Conservation (phyloP, 2,329 filamentous ascomycete genomes). For the Epichloe sp. region DNA sequence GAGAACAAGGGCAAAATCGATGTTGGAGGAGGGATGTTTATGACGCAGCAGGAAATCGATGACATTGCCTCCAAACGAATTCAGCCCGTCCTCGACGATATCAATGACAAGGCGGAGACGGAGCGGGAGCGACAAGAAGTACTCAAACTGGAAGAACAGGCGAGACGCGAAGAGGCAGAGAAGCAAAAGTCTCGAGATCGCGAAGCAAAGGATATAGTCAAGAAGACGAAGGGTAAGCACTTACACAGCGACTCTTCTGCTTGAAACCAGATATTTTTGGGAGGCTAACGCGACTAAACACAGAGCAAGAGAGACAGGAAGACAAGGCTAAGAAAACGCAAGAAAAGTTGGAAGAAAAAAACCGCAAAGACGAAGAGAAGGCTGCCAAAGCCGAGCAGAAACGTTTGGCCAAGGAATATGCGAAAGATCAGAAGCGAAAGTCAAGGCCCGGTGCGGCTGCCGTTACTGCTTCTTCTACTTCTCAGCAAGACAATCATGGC, state of each 20-base stretch:
- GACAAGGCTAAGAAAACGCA: conserved; percentile 15
- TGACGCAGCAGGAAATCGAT: conserved; percentile 67
- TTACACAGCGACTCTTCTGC: too few relatives aligned
- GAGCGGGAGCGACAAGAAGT: conserved; percentile 57
- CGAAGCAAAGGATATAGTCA: conserved; percentile 39
- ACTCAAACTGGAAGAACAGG: conserved; percentile 46
- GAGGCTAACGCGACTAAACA: conserved; percentile 6
- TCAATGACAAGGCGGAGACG: conserved; percentile 62
- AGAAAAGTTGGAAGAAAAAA: conserved; percentile 8
- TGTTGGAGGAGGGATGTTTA: conserved; percentile 68
- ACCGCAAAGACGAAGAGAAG: conserved; percentile 26
- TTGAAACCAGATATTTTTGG: neutral
- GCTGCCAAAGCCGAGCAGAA: conserved; percentile 41
- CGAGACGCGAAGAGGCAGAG: conserved; percentile 37
- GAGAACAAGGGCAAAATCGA: conserved; percentile 44
- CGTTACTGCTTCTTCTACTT: neutral
- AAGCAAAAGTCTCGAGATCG: conserved; percentile 35
- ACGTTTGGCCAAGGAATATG: conserved; percentile 13
- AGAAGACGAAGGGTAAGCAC: conserved; percentile 44
- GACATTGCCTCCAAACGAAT: conserved; percentile 64
- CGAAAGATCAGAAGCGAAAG: conserved; percentile 34
- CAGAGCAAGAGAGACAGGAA: conserved; percentile 34
- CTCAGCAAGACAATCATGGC: conserved; percentile 5
- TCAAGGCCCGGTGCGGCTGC: conserved; percentile 15
- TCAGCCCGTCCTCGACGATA: conserved; percentile 75